phyloP scores from a whole-genome alignment of 805 yeast genomes.

The Schizosaccharomyces japonicus region DNA sequence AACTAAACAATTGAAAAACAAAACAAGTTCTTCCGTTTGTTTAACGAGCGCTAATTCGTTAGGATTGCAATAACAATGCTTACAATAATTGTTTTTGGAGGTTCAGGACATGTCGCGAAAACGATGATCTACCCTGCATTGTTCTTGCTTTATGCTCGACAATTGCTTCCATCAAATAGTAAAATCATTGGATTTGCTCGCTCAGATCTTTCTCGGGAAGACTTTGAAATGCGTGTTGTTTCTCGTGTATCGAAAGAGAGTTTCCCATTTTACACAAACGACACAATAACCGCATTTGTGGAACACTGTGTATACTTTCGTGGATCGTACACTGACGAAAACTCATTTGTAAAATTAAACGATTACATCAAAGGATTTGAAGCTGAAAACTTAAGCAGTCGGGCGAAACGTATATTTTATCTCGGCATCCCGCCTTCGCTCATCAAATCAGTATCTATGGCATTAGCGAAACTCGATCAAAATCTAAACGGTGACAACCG shows the following conservation, averaged over 20 bases:
- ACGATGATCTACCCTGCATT: constrained; percentile 48
- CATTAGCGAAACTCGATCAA: constrained; percentile 45
- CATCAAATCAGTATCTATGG: constrained; percentile 53
- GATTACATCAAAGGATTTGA: constrained; percentile 28
- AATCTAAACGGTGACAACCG: constrained; percentile 42
- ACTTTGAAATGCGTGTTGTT: constrained; percentile 21
- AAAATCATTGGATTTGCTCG: constrained; percentile 83
- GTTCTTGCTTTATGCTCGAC: neutral
- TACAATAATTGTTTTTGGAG: constrained; percentile 61
- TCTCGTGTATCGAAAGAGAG: constrained; percentile 23
- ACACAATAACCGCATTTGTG: constrained; percentile 35
- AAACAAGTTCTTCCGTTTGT: no score
- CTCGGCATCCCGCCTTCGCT: constrained; percentile 89
- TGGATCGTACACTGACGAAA: constrained; percentile 61
- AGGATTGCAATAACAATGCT: neutral
- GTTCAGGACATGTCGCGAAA: constrained; percentile 85
- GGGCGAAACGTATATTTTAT: constrained; percentile 65
- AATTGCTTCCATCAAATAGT: constrained; percentile 19
- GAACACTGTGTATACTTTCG: constrained; percentile 39
- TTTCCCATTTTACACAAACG: constrained; percentile 8
- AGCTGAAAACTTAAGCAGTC: constrained; percentile 29
- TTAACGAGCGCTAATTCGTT: no score
- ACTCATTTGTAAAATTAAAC: constrained; percentile 42
- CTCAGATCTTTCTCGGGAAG: constrained; percentile 42
- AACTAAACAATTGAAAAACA: no score